Conservation (phyloP, 1,139 yeast genomes). For the Pneumocystis murina region DNA sequence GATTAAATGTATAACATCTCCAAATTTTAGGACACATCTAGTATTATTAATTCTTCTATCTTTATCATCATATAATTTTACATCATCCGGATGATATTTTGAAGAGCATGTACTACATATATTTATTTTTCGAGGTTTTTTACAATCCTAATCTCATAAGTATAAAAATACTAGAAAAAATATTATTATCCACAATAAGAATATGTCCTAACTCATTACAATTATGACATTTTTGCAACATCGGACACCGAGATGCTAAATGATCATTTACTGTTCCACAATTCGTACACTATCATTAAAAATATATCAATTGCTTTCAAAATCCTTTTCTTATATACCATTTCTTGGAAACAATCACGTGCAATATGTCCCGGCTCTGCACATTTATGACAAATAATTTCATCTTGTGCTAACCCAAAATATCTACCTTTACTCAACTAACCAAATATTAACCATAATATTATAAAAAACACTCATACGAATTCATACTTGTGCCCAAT, state of each 20-base stretch:
- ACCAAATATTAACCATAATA: background rate
- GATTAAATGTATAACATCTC: conserved; percentile 6
- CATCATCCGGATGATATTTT: conserved; percentile 6
- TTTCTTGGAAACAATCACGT: conserved; percentile 5
- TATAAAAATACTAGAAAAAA: background rate
- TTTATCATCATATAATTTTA: background rate
- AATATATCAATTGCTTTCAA: background rate
- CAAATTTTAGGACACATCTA: conserved; percentile 10
- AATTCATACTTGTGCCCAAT: background rate
- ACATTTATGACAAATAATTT: conserved; percentile 8
- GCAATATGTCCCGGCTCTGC: conserved; percentile 8
- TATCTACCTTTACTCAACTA: conserved; percentile 8
- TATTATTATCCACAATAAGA: background rate
- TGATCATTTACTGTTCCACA: conserved; percentile 12
- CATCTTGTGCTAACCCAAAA: conserved; percentile 7
- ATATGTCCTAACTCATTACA: conserved; percentile 10
- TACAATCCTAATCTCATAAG: conserved; percentile 5
- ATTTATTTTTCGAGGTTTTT: conserved; percentile 9
- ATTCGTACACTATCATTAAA: conserved; percentile 4
- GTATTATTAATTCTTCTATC: background rate
- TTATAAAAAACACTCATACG: conserved; percentile 2
- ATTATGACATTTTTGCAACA: conserved; percentile 8
- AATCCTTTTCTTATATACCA: background rate
- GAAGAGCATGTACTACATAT: conserved; percentile 8
- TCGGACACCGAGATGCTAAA: conserved; percentile 10